Evolutionary conservation across 1,284 basidiomycete species (phyloP), one percentile per base, ranked within the genome.

Genomic region (Psilocybe mexicana): DNA sequence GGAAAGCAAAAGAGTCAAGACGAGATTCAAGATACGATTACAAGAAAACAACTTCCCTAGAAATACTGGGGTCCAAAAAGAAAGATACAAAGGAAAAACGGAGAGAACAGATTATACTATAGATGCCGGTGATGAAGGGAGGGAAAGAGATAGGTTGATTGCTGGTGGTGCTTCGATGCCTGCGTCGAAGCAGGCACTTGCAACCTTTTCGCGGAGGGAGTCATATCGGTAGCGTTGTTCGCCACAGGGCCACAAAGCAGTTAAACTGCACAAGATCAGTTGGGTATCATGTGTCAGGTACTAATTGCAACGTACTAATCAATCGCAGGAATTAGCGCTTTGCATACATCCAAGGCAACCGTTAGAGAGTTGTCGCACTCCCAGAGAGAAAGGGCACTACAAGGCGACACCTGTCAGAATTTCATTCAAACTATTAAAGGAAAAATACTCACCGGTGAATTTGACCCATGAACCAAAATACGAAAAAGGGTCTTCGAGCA

Each of bases 381-480:
- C 85, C 86, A 91, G 43, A 92, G 71, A 2, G 76, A 76, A 50
- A 91, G 67, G 5, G 82, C 79, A 59, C 87, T 88, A 65, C 52
- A 60, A 50, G 24, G 46, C 36, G 51, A 30, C 11, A 50, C 43
- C 45, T 10, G 12, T 40, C 38, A 43, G 36, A 23, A 23, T 55
- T 18, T 52, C 24, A 42, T 10, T 47, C 14, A 14, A 25, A 28
- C 1, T 18, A 47, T 44, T 38, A 38, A 5, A 43, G 12, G 28
- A 33, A 28, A 28, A 26, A 36, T 14, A 71, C 73, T 52, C 62
- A 87, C 88, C 87, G 79, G 61, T 76, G 79, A 46, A 89, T 80
- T 68, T 91, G 87, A 12, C 80, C 80, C 85, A 90, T 88, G 67
- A 90, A 89, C 88, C 88, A 91, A 71, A 88, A 88, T 28, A 85